Base-by-base conservation (phyloP, 2,329 filamentous ascomycete genomes). In the Trichothecium roseum region DNA sequence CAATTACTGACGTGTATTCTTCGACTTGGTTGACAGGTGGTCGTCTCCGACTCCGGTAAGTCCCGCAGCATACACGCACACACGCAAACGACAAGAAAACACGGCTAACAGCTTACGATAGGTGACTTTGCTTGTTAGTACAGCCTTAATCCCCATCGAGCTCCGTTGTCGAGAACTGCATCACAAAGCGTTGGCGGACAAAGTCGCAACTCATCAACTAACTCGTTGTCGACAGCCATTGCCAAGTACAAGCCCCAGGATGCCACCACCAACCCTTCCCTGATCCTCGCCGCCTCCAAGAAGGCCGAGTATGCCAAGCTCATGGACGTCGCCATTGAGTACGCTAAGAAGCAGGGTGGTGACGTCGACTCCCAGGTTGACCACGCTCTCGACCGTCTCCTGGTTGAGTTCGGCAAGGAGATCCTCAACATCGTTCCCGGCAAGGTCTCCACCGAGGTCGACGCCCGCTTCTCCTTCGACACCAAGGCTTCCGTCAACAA, bases 211-310 rank as follows among this genome's bases (percentile, higher is more conserved):
- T 30, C 29, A 36, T 32, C 40, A 34, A 36, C 41, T 41, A 32
- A 47, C 41, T 15, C 36, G 9, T 18, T 57, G 63, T 65, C 6
- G 49, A 62, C 68, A 78, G 88, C 88, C 64, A 98, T 98, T 64
- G 88, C 74, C 73, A 95, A 96, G 74, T 98, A 98, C 81, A 94
- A 94, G 80, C 91, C 91, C 47, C 88, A 98, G 75, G 91, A 98
- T 84, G 91, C 91, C 58, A 98, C 91, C 63, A 98, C 91, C 72
- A 98, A 98, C 80, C 91, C 91, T 41, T 96, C 91, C 45, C 76
- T 98, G 62, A 96, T 98, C 66, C 83, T 98, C 60, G 89, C 88
- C 50, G 91, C 91, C 46, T 88, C 91, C 60, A 96, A 98, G 78
- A 96, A 96, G 79, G 59, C 84, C 60, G 88, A 95, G 66, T 96